Conservation (phyloP, 1,139 yeast genomes). For the Candida buenavistaensis region DNA sequence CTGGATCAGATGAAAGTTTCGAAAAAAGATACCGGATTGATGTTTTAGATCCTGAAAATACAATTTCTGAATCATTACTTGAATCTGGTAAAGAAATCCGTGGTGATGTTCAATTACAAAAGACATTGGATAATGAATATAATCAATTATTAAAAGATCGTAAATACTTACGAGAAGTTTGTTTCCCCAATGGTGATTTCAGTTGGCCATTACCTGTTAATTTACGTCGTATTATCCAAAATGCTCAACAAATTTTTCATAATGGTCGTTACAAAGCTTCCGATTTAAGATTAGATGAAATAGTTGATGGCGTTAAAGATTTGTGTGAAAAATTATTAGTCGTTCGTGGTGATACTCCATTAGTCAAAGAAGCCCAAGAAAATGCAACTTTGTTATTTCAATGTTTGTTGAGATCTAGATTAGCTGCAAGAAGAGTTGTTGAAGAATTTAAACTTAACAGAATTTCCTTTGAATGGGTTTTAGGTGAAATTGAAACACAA, state of each 20-base stretch:
- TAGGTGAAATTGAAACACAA: constrained; percentile 91
- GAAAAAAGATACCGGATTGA: constrained; percentile 87
- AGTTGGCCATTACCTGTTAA: constrained; percentile 98
- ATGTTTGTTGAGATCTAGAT: constrained; percentile 86
- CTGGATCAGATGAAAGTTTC: constrained; percentile 84
- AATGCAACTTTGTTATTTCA: constrained; percentile 91
- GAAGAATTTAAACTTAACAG: constrained; percentile 86
- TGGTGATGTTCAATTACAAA: constrained; percentile 86
- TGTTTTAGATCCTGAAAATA: constrained; percentile 66
- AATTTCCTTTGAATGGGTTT: constrained; percentile 91
- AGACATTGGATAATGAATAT: constrained; percentile 80
- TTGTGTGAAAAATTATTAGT: constrained; percentile 70
- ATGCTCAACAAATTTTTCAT: constrained; percentile 96
- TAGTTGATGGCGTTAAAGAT: constrained; percentile 70
- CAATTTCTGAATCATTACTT: constrained; percentile 68
- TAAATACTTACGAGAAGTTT: constrained; percentile 69
- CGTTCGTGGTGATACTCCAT: constrained; percentile 76
- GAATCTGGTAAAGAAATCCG: constrained; percentile 90
- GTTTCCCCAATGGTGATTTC: constrained; percentile 90
- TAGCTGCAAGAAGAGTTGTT: constrained; percentile 86
- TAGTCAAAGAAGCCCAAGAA: constrained; percentile 82
- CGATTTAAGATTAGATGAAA: constrained; percentile 81
- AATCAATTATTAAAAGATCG: constrained; percentile 77
- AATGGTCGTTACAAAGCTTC: constrained; percentile 89
- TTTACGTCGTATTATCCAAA: constrained; percentile 93